Percentiles rank a stretch among this genome's conserved stretches.
These are phyloP conservation scores for Astrephomene gubernaculifera DNA, from an alignment of 139 green algal genomes.

Conservation along the genomic window DNA sequence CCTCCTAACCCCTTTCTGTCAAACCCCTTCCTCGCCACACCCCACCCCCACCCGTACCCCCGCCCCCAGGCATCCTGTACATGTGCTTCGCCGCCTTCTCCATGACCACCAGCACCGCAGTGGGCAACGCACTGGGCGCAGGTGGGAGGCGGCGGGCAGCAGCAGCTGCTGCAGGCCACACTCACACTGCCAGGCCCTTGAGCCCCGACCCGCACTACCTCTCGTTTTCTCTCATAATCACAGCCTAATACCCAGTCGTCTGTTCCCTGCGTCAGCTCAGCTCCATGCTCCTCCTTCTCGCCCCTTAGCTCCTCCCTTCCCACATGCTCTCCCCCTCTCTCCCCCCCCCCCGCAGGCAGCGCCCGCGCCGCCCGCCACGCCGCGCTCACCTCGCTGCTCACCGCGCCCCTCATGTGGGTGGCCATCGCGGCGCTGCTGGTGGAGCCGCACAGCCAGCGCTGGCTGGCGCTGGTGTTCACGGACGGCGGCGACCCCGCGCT, in stretches of 20 bases:
- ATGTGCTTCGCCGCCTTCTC: conserved; percentile 52
- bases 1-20: no score
- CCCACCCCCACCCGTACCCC: not conserved
- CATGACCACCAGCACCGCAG: conserved; percentile 35
- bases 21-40: no score
- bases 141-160: no score
- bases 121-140: conserved; percentile 66
- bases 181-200: no score
- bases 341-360: conserved; percentile 8
- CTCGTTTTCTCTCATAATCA: no score
- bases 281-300: no score
- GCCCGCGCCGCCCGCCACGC: not conserved
- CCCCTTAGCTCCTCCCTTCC: not conserved
- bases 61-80: conserved; percentile 44
- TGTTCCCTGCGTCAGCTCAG: no score
- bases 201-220: no score
- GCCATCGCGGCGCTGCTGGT: conserved; percentile 50
- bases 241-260: no score
- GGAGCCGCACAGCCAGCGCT: conserved; percentile 50
- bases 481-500: conserved; percentile 55
- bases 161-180: no score
- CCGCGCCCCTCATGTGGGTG: conserved; percentile 56
- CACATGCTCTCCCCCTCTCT: not conserved
- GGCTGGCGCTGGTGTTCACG: conserved; percentile 61
- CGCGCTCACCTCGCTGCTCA: conserved; percentile 23